phyloP scores from a whole-genome alignment of 2,329 filamentous ascomycete genomes.

The Huntiella decipiens region DNA sequence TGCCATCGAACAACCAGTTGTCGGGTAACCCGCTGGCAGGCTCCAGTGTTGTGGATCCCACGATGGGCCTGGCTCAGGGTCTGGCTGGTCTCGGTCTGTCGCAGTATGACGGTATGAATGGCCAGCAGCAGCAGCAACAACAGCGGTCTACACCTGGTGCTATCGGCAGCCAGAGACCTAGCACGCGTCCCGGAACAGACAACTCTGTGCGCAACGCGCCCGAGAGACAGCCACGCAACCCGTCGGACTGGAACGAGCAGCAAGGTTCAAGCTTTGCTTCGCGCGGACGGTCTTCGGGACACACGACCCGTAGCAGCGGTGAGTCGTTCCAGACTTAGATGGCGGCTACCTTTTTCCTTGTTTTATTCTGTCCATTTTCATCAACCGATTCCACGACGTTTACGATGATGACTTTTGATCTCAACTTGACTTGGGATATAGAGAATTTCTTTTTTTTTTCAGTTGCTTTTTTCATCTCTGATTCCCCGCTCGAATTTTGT shows the following conservation, averaged over 20 bases:
- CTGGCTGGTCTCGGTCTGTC: slow-evolving; percentile 7
- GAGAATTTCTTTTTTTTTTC: background rate
- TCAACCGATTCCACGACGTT: slow-evolving; percentile 2
- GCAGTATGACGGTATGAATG: background rate
- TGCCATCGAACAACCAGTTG: slow-evolving; percentile 19
- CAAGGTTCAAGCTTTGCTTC: slow-evolving; percentile 31
- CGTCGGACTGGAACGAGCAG: slow-evolving; percentile 34
- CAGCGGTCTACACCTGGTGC: slow-evolving; percentile 35
- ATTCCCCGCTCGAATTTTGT: slow-evolving; percentile 1
- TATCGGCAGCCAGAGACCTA: slow-evolving; percentile 45
- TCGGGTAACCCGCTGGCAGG: slow-evolving; percentile 12
- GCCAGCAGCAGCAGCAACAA: slow-evolving; percentile 15
- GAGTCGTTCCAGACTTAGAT: slow-evolving; percentile 16
- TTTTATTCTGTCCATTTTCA: slow-evolving; percentile 2
- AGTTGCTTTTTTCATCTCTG: background rate
- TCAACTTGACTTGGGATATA: background rate
- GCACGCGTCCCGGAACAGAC: slow-evolving; percentile 13
- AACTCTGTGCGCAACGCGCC: slow-evolving; percentile 27
- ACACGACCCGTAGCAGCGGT: slow-evolving; percentile 43
- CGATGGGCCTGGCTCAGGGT: slow-evolving; percentile 7
- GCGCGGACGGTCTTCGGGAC: slow-evolving; percentile 38
- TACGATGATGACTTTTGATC: slow-evolving; percentile 10
- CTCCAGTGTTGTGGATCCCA: slow-evolving; percentile 14
- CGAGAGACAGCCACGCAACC: slow-evolving; percentile 44
- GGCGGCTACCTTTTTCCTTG: background rate